Percentiles rank a stretch among this genome's conserved stretches.
These are phyloP conservation scores for Zoysia pacifica DNA, from an alignment of 176 grass and related monocot genomes.

Conservation along the genomic window DNA sequence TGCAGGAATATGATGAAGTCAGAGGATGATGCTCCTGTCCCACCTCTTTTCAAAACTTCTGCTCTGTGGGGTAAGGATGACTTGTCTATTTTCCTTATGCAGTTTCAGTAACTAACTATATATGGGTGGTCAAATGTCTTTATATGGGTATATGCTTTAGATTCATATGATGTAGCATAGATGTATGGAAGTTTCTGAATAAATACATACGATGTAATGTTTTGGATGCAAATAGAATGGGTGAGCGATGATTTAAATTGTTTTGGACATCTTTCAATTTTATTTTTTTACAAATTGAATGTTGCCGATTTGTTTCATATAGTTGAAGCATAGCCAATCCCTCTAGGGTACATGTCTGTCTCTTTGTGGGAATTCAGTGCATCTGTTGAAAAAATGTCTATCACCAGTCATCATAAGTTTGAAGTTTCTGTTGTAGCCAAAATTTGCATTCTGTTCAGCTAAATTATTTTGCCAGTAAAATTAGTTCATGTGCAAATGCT, in stretches of 20 bases:
- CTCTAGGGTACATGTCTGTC: background rate
- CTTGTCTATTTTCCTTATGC: background rate
- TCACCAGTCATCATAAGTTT: background rate
- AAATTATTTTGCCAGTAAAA: background rate
- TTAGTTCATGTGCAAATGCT: background rate
- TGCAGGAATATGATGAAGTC: conserved; percentile 90
- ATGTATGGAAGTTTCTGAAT: conserved; percentile 11
- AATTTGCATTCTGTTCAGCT: background rate
- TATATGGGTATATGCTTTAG: background rate
- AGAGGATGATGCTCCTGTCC: conserved; percentile 87
- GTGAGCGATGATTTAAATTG: background rate
- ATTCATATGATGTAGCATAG: background rate
- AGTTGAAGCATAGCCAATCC: background rate
- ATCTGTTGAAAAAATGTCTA: background rate
- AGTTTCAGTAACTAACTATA: conserved; percentile 10
- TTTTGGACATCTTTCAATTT: background rate
- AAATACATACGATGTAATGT: background rate
- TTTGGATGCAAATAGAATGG: background rate
- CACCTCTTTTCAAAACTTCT: conserved; percentile 86
- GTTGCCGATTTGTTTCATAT: background rate
- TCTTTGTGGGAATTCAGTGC: background rate
- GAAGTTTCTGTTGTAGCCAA: background rate
- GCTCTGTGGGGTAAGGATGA: conserved; percentile 81
- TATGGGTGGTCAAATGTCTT: background rate
- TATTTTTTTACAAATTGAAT: background rate